Base-by-base conservation (phyloP, 2,329 filamentous ascomycete genomes). In the Biscogniauxia marginata region DNA sequence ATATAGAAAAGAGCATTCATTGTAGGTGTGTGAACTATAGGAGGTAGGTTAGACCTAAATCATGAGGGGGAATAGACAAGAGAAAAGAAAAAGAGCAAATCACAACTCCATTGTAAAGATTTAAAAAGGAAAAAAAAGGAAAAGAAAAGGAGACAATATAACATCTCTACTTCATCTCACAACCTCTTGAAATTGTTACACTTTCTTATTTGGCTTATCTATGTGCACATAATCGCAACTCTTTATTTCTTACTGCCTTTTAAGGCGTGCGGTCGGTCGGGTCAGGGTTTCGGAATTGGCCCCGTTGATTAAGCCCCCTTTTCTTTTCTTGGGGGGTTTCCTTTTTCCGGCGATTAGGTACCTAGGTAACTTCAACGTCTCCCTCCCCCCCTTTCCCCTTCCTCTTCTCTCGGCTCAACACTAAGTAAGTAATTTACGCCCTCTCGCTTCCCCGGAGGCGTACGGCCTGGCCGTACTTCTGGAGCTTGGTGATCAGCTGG, bases 401-500 rank as follows among this genome's bases (percentile, higher is more conserved):
- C 30, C 30, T 39, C 5, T 16, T 16, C 2, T 16, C 30, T 16
- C 2, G 30, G 30, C 11, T 16, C n/a, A 39, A 39, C 30, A n/a
- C n/a, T n/a, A n/a, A n/a, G n/a, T n/a, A n/a, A n/a, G 22, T 46
- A 44, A 30, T 62, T 67, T 81, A 96, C 67, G 91, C 91, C 68
- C 95, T 85, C 82, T 99, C 95, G 71, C 93, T 98, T 44, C 95
- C 95, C 68, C 95, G 86, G 76, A 99, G 81, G 70, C 95, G 85
- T 63, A 99, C 95, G 2, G 95, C 90, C 77, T 99, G 95, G 46
- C 95, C 95, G 74, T 99, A 99, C 82, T 99, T 99, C 79, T 99
- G 95, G 66, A 99, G 81, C 83, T 99, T 99, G 56, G 95, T 99
- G 73, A 99, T 98, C 61, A 99, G 83, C 76, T 96, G 90, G 75